Evolutionary conservation across 306 rosid genomes (phyloP).

Genomic region (Trichosanthes cucumerina): DNA sequence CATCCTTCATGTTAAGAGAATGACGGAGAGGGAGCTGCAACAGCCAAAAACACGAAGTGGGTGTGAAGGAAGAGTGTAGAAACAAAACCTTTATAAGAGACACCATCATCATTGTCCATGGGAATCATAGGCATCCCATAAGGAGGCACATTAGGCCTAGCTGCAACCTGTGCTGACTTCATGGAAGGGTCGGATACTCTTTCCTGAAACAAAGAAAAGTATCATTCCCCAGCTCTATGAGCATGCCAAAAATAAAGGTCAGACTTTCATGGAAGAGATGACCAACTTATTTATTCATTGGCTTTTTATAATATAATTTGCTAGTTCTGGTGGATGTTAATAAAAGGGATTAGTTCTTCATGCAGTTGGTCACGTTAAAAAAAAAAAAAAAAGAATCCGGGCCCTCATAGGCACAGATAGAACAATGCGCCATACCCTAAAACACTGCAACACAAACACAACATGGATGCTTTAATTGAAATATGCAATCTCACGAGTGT

Average conservation of each 20-base stretch:
- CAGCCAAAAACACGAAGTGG: neutral
- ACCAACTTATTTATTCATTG: neutral
- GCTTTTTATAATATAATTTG: neutral
- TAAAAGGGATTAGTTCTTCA: neutral
- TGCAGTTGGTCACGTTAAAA: neutral
- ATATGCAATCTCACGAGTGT: neutral
- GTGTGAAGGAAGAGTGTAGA: neutral
- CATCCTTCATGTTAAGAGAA: neutral
- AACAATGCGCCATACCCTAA: neutral
- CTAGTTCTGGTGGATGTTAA: neutral
- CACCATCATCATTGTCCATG: constrained; percentile 78
- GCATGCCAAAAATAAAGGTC: neutral
- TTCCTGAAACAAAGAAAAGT: constrained; percentile 41
- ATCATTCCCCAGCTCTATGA: constrained; percentile 10
- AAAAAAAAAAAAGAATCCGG: neutral
- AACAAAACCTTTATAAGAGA: constrained; percentile 54
- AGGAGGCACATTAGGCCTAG: constrained; percentile 60
- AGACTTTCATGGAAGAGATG: neutral
- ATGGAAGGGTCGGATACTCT: constrained; percentile 66
- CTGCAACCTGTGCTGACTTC: constrained; percentile 57
- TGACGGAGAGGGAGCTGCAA: neutral
- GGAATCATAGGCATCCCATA: constrained; percentile 63
- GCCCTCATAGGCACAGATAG: neutral
- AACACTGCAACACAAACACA: neutral
- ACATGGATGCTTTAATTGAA: neutral